Evolutionary conservation across 1,139 yeast genomes (phyloP).

Genomic region (Zygosaccharomyces sapae): DNA sequence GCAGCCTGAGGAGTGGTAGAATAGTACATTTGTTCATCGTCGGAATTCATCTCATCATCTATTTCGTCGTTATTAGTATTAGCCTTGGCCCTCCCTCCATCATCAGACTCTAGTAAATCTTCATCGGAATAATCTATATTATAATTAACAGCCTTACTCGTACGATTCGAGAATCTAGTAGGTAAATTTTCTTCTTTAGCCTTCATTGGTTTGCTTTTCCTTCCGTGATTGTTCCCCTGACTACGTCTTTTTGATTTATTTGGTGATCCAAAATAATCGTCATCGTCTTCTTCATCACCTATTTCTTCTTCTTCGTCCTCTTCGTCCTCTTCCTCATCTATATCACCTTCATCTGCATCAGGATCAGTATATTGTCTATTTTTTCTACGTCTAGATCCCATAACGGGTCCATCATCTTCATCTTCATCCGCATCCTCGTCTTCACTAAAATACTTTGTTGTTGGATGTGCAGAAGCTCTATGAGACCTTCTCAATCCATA

Average conservation of each 20-base stretch:
- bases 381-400: slow-evolving; percentile 17
- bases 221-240: slow-evolving; percentile 5
- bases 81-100: slow-evolving; percentile 36
- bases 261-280: slow-evolving; percentile 35
- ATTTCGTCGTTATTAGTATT: slow-evolving; percentile 24
- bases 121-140: slow-evolving; percentile 70
- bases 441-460: slow-evolving; percentile 37
- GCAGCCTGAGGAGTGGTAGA: slow-evolving; percentile 29
- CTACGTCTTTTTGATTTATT: slow-evolving; percentile 23
- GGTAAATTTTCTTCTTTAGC: slow-evolving; percentile 28
- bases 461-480: slow-evolving; percentile 53
- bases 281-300: slow-evolving; percentile 33
- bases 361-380: slow-evolving; percentile 36
- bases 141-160: slow-evolving; percentile 67
- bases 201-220: slow-evolving; percentile 21
- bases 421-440: slow-evolving; percentile 18
- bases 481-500: slow-evolving; percentile 89
- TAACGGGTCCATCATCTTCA: slow-evolving; percentile 20
- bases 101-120: slow-evolving; percentile 54
- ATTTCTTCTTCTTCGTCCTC: slow-evolving; percentile 23
- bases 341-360: slow-evolving; percentile 21
- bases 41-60: slow-evolving; percentile 28
- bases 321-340: slow-evolving; percentile 31
- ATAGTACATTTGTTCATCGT: slow-evolving; percentile 40
- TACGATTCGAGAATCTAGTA: slow-evolving; percentile 72